Conservation (phyloP, 192 early-diverging fungal species). For the Physocladia obscura region DNA sequence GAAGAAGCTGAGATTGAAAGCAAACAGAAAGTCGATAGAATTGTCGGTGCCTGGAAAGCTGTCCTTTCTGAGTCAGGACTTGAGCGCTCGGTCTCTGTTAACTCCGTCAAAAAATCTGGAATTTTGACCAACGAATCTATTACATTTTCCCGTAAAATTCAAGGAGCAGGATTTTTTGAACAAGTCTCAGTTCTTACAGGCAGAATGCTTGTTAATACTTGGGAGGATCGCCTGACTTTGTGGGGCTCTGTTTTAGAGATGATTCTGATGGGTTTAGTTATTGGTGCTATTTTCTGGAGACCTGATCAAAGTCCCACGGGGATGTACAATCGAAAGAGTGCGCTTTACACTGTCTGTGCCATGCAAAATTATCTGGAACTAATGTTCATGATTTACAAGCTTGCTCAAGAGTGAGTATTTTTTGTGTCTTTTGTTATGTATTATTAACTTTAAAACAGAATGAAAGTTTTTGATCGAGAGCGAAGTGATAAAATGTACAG, state of each 20-base stretch:
- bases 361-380: conserved; percentile 46
- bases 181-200: conserved; percentile 34
- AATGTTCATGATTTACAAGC: conserved; percentile 48
- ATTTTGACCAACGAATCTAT: not conserved
- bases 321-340: conserved; percentile 35
- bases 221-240: conserved; percentile 40
- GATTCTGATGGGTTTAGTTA: conserved; percentile 29
- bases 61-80: not conserved
- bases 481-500: conserved; percentile 51
- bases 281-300: conserved; percentile 44
- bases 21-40: conserved; percentile 11
- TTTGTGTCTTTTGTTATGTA: not conserved
- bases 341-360: conserved; percentile 33
- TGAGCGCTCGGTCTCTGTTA: not conserved
- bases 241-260: conserved; percentile 48
- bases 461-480: conserved; percentile 52
- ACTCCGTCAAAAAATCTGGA: conserved; percentile 65
- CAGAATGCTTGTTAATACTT: conserved; percentile 35
- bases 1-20: conserved; percentile 23
- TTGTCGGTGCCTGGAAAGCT: conserved; percentile 30
- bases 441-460: conserved; percentile 17
- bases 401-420: conserved; percentile 36
- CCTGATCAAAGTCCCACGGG: conserved; percentile 38
- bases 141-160: not conserved
- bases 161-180: conserved; percentile 32